Percentiles rank a stretch among this genome's conserved stretches.
These are phyloP conservation scores for Cornus suecica DNA, from an alignment of 148 eudicot genomes.

Conservation along the genomic window DNA sequence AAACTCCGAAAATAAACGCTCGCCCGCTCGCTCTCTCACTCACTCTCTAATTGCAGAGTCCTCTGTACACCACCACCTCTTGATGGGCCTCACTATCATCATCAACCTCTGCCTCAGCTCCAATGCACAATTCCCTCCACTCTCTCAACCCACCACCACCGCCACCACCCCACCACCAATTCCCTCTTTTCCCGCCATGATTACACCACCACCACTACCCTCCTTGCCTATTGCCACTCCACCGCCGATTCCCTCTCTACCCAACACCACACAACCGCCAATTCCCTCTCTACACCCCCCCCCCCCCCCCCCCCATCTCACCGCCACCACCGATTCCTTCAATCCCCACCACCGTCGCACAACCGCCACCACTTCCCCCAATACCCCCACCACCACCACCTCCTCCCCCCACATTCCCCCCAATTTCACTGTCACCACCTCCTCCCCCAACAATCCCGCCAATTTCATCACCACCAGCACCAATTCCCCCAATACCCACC, in stretches of 20 bases:
- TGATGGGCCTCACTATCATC: slow-evolving; percentile 1
- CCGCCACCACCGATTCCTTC: slow-evolving; percentile 6
- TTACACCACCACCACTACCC: not conserved
- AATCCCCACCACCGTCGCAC: not conserved
- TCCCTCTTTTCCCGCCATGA: slow-evolving; percentile 8
- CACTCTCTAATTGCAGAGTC: not conserved
- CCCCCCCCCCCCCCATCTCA: not conserved
- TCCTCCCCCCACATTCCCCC: not conserved
- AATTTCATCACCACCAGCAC: no score
- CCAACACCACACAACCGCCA: not conserved
- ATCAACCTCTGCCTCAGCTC: slow-evolving; percentile 16
- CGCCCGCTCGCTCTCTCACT: not conserved
- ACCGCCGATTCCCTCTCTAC: slow-evolving; percentile 11
- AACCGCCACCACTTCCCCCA: slow-evolving; percentile 5
- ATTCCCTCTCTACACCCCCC: not conserved
- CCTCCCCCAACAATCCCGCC: not conserved
- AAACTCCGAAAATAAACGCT: no score
- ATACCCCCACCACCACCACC: slow-evolving; percentile 1
- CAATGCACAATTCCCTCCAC: not conserved
- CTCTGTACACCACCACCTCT: slow-evolving; percentile 10
- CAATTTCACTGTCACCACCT: not conserved
- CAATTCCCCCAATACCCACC: no score
- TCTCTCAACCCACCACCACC: not conserved
- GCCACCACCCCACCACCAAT: not conserved
- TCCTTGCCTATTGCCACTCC: not conserved